phyloP scores from a whole-genome alignment of 352 stramenopile species.

The Globisporangium viniferum region DNA sequence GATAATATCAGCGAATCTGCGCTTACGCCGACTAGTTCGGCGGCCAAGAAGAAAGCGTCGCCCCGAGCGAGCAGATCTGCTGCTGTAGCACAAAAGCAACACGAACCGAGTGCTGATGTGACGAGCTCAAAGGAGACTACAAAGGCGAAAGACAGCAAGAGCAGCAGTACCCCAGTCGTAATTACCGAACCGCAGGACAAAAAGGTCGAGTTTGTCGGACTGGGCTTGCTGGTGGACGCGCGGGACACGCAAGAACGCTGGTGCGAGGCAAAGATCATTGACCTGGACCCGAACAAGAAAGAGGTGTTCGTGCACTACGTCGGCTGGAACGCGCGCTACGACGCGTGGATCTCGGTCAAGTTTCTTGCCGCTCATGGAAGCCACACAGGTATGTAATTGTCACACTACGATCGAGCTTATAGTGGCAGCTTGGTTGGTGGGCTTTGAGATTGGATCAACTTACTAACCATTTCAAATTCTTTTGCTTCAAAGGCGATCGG shows the following conservation, averaged over 20 bases:
- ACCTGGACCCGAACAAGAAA: constrained; percentile 32
- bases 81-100: background rate
- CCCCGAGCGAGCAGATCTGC: background rate
- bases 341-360: constrained; percentile 52
- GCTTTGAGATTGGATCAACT: background rate
- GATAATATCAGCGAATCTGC: constrained; percentile 5
- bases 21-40: constrained; percentile 20
- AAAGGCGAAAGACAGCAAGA: background rate
- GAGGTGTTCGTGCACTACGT: constrained; percentile 69
- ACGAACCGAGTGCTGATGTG: background rate
- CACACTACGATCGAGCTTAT: background rate
- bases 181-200: background rate
- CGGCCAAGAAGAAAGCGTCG: constrained; percentile 24
- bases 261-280: constrained; percentile 58
- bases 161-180: background rate
- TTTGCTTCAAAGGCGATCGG: constrained; percentile 2
- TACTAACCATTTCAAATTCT: background rate
- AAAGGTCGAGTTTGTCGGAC: constrained; percentile 19
- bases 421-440: background rate
- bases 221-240: constrained; percentile 58
- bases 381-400: constrained; percentile 25
- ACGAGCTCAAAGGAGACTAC: background rate
- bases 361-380: constrained; percentile 51
- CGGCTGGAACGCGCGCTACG: constrained; percentile 72
- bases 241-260: constrained; percentile 51